These are phyloP conservation scores for Ziziphus jujuba DNA, from an alignment of 306 rosid genomes.

Conservation along the genomic window DNA sequence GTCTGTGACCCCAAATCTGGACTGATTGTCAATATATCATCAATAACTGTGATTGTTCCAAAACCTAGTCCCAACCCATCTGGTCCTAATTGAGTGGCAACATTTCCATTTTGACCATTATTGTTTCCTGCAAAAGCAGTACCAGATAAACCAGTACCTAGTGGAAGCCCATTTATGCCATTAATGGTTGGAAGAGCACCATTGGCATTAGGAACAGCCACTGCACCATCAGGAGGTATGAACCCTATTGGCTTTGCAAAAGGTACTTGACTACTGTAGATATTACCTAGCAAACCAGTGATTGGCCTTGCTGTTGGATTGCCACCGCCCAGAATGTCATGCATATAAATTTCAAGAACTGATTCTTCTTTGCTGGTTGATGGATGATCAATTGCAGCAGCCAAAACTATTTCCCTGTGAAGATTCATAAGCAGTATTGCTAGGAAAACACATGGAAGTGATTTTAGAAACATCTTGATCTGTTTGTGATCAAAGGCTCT, in stretches of 20 bases:
- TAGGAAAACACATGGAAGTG: slow-evolving; percentile 29
- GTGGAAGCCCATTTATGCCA: slow-evolving; percentile 73
- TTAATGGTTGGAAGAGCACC: slow-evolving; percentile 87
- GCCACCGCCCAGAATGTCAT: slow-evolving; percentile 86
- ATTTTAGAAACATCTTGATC: slow-evolving; percentile 35
- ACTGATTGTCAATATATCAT: slow-evolving; percentile 64
- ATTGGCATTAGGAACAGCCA: slow-evolving; percentile 85
- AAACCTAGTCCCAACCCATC: slow-evolving; percentile 91
- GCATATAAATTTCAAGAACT: slow-evolving; percentile 77
- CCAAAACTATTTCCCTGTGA: slow-evolving; percentile 22
- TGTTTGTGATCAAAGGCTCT: not conserved
- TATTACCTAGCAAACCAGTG: slow-evolving; percentile 82
- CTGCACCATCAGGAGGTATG: slow-evolving; percentile 51
- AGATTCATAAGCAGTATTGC: slow-evolving; percentile 32
- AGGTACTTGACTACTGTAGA: slow-evolving; percentile 87
- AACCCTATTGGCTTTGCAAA: slow-evolving; percentile 83
- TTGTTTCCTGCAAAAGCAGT: slow-evolving; percentile 60
- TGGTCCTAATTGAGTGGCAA: slow-evolving; percentile 59
- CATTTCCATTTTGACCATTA: slow-evolving; percentile 20
- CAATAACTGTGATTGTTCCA: slow-evolving; percentile 85
- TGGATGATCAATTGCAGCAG: slow-evolving; percentile 47
- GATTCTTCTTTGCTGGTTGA: slow-evolving; percentile 52
- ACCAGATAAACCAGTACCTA: slow-evolving; percentile 80
- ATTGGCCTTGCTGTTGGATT: slow-evolving; percentile 85
- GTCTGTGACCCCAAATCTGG: slow-evolving; percentile 79